Evolutionary conservation across 2,329 filamentous ascomycete genomes (phyloP), one percentile per base, ranked within the genome.

Genomic region (Colletotrichum spinosum): DNA sequence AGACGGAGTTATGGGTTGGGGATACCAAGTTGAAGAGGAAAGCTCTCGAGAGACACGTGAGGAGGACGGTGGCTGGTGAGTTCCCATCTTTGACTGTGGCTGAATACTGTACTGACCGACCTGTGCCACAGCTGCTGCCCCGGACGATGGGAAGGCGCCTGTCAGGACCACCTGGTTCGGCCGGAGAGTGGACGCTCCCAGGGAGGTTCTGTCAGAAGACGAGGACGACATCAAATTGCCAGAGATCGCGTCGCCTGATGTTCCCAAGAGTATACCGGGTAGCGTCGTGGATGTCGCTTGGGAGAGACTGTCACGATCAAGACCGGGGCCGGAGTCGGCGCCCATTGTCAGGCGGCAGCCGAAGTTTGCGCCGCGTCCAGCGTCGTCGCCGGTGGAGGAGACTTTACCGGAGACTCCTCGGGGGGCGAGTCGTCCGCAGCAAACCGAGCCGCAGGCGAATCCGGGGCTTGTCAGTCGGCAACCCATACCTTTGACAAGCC

Each of bases 21-120:
- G 72, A 75, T 45, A 77, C 15, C 15, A 75, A 9, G 70, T 70
- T 42, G 37, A 74, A 77, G 66, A 70, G 69, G 63, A 70, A 66
- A 48, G 60, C 55, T 9, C 37, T 77, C 12, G 73, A 77, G 54
- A 39, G 65, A 41, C 39, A 49, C 6, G n/a, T 53, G 45, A 35
- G 51, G 5, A 41, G 39, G 25, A 38, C 70, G n/a, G 62, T 68
- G 13, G 52, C 59, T 6, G 57, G 74, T 71, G 66, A 69, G 72
- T 63, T 38, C n/a, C 41, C 34, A 9, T 15, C 6, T 6, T 6
- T 15, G 12, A 38, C 17, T 34, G n/a, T 6, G 15, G n/a, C 1
- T 15, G 1, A 33, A 6, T 6, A 25, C n/a, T 3, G 17, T 39
- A 15, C 9, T 55, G 35, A 61, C 58, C 13, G 2, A 41, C 1